Conservation (phyloP, 306 rosid species). For the Acacia crassicarpa region DNA sequence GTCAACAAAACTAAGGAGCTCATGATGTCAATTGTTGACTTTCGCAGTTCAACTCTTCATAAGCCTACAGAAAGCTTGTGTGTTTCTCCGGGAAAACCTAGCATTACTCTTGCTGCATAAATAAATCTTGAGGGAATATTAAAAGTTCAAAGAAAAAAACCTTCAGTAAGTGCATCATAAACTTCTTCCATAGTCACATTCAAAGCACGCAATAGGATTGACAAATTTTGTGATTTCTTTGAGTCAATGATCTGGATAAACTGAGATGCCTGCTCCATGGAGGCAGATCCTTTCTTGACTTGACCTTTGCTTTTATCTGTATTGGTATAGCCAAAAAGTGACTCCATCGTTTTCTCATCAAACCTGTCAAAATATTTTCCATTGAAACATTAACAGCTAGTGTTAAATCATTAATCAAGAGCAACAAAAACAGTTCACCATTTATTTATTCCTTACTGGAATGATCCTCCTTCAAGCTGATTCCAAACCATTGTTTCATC, state of each 20-base stretch:
- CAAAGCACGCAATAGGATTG: constrained; percentile 85
- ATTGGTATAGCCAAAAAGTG: constrained; percentile 73
- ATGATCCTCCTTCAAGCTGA: constrained; percentile 92
- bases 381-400: constrained; percentile 34
- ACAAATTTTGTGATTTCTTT: constrained; percentile 79
- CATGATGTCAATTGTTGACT: not conserved
- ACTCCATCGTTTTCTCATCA: constrained; percentile 92
- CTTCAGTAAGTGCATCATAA: constrained; percentile 82
- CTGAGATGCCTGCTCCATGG: constrained; percentile 58
- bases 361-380: constrained; percentile 53
- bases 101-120: constrained; percentile 10
- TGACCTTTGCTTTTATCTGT: constrained; percentile 59
- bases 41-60: not conserved
- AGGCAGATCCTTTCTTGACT: constrained; percentile 61
- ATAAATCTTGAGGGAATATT: constrained; percentile 1
- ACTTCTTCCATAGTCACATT: constrained; percentile 91
- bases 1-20: not conserved
- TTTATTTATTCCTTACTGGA: constrained; percentile 71
- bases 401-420: constrained; percentile 20
- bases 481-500: constrained; percentile 98
- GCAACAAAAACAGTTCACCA: constrained; percentile 18
- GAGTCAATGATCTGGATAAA: constrained; percentile 70
- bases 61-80: not conserved
- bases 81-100: constrained; percentile 18
- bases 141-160: constrained; percentile 44